Base-by-base conservation (phyloP, 1,284 basidiomycete species). In the Ustilago hordei region DNA sequence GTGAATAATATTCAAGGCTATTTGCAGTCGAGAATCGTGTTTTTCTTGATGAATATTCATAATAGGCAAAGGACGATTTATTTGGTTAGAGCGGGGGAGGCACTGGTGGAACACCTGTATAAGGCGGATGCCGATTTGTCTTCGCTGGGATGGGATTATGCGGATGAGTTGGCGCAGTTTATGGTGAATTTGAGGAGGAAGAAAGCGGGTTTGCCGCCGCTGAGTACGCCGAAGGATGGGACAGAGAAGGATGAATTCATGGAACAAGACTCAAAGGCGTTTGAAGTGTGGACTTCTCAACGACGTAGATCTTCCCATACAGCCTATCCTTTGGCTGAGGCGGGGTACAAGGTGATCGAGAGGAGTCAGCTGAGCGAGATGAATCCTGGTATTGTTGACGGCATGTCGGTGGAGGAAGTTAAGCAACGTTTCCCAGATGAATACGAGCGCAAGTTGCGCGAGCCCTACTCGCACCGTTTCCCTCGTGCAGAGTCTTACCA, bases 11-110 rank as follows among this genome's bases (percentile, higher is more conserved):
- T 96, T 78, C 91, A 92, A 85, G 94, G 94, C 58, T 96, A 90
- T 78, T 86, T 90, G 17, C 88, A 98, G 91, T 95, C 94, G 3
- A 89, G 95, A 72, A 93, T 96, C 66, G 93, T 96, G 4, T 97
- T 96, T 88, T 97, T 95, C 90, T 89, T 97, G 68, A 98, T 97
- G 96, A 98, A 97, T 86, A 98, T 96, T 62, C 95, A 99, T 88
- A 96, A 96, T 83, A 89, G 90, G 56, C 92, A 92, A 80, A 90
- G 95, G 23, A 95, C 92, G 17, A 79, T 97, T 93, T 86, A 86
- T 57, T 74, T 86, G 58, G 86, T 83, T 9, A 75, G 85, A 7
- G 81, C 84, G 1, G 84, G 84, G 28, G 84, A 86, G 60, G 84
- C 84, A 35, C 90, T 98, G 65, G 95, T 98, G 76, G 97, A 99